These are phyloP conservation scores for Wickerhamiella lipophila DNA, from an alignment of 805 yeast genomes.

Conservation along the genomic window DNA sequence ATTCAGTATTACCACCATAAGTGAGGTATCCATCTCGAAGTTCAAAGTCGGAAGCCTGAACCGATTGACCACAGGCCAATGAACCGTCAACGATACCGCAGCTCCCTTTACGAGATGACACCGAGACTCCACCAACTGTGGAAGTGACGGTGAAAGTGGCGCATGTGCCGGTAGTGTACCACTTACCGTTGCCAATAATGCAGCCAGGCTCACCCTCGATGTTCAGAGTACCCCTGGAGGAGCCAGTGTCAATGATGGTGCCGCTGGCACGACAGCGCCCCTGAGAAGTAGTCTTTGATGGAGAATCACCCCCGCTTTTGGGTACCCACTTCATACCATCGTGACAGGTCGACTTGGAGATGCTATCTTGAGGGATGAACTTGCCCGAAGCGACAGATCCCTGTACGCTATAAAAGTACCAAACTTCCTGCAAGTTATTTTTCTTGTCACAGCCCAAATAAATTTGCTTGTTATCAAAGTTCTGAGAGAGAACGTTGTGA, in stretches of 20 bases:
- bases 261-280: constrained; percentile 36
- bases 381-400: constrained; percentile 61
- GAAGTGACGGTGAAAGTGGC: constrained; percentile 54
- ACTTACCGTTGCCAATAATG: constrained; percentile 71
- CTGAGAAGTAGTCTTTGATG: constrained; percentile 26
- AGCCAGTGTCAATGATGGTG: constrained; percentile 49
- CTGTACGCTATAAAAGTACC: constrained; percentile 67
- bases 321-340: constrained; percentile 63
- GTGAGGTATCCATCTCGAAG: constrained; percentile 37
- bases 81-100: constrained; percentile 38
- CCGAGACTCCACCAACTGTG: constrained; percentile 58
- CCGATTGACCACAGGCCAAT: constrained; percentile 28
- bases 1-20: constrained; percentile 47
- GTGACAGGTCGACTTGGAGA: constrained; percentile 50
- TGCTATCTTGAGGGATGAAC: constrained; percentile 46
- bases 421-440: constrained; percentile 46
- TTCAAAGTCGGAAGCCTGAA: constrained; percentile 44
- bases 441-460: constrained; percentile 44
- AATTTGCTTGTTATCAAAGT: constrained; percentile 39
- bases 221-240: constrained; percentile 37
- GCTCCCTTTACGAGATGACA: constrained; percentile 59
- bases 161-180: constrained; percentile 73
- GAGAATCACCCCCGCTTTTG: constrained; percentile 34
- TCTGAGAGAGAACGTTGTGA: constrained; percentile 27
- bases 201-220: constrained; percentile 52